Conservation (phyloP, 495 filamentous ascomycete species). For the Sphaerosporella brunnea region DNA sequence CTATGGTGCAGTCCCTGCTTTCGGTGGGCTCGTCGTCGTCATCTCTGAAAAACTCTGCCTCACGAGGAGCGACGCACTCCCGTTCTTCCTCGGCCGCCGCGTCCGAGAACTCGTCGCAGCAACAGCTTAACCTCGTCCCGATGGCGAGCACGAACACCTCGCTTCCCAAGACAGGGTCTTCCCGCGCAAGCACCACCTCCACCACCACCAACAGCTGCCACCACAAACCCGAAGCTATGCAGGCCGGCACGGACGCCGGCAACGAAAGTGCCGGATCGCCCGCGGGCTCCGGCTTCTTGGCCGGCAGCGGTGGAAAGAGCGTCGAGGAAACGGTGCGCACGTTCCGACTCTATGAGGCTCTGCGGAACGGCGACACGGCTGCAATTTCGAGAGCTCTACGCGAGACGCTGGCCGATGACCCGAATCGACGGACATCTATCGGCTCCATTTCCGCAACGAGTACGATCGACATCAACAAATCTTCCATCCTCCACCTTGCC, state of each 20-base stretch:
- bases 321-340: slow-evolving; percentile 89
- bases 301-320: slow-evolving; percentile 14
- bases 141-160: too few species aligned
- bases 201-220: neutral
- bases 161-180: too few species aligned
- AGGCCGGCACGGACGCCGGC: slow-evolving; percentile 3
- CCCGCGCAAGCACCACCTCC: slow-evolving; percentile 5
- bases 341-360: slow-evolving; percentile 81
- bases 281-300: slow-evolving; percentile 17
- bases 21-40: slow-evolving; percentile 11
- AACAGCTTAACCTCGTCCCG: slow-evolving; percentile 14
- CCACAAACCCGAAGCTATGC: slow-evolving; percentile 3
- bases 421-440: slow-evolving; percentile 36
- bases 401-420: slow-evolving; percentile 37
- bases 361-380: slow-evolving; percentile 75
- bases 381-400: slow-evolving; percentile 78
- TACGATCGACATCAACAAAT: slow-evolving; percentile 45
- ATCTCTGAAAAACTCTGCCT: slow-evolving; percentile 9
- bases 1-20: slow-evolving; percentile 22
- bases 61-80: slow-evolving; percentile 8
- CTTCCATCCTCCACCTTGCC: slow-evolving; percentile 76
- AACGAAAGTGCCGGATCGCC: slow-evolving; percentile 13
- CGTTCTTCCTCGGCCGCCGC: slow-evolving; percentile 16
- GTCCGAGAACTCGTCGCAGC: slow-evolving; percentile 15
- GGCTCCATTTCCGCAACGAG: slow-evolving; percentile 29